A percentile compares a stretch with the other conserved stretches of the same genome.
Conservation (phyloP, 108 stramenopile genomes). For the Pseudonitzschia delicatissima region DNA sequence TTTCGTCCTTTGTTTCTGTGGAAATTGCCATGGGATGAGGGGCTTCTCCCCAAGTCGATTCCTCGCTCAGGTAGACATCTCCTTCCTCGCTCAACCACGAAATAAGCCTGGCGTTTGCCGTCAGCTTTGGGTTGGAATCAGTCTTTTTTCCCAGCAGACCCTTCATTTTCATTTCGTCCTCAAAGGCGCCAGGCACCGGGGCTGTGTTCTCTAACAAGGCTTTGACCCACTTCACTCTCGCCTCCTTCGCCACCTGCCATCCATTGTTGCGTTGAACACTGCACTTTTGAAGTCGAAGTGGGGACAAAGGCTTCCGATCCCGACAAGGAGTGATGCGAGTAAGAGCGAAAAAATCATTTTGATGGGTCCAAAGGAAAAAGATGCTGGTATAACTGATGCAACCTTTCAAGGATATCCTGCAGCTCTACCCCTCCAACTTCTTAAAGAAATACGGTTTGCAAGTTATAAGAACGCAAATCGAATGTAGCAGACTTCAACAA, state of each 20-base stretch:
- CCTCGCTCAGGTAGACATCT: constrained; percentile 76
- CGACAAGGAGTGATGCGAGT: not conserved
- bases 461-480: too few species aligned
- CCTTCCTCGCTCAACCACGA: constrained; percentile 80
- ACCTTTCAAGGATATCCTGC: too few species aligned
- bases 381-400: too few species aligned
- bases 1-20: constrained; percentile 89
- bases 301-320: constrained; percentile 31
- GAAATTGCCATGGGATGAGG: constrained; percentile 94
- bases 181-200: constrained; percentile 57
- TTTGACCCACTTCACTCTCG: constrained; percentile 73
- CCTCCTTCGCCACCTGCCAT: constrained; percentile 78
- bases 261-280: constrained; percentile 3
- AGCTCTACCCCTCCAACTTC: too few species aligned
- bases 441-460: too few species aligned
- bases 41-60: constrained; percentile 87
- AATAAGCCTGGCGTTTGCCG: constrained; percentile 69
- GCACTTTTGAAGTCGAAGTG: not conserved
- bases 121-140: constrained; percentile 57
- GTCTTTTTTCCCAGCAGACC: constrained; percentile 55
- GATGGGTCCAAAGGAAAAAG: too few species aligned
- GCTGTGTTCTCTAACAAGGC: constrained; percentile 64
- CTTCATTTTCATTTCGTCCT: constrained; percentile 86
- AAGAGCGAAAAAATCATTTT: constrained; percentile 1
- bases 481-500: too few species aligned